These are phyloP conservation scores for Arthroderma sp. DNA, from an alignment of 2,329 filamentous ascomycete species.

Conservation along the genomic window DNA sequence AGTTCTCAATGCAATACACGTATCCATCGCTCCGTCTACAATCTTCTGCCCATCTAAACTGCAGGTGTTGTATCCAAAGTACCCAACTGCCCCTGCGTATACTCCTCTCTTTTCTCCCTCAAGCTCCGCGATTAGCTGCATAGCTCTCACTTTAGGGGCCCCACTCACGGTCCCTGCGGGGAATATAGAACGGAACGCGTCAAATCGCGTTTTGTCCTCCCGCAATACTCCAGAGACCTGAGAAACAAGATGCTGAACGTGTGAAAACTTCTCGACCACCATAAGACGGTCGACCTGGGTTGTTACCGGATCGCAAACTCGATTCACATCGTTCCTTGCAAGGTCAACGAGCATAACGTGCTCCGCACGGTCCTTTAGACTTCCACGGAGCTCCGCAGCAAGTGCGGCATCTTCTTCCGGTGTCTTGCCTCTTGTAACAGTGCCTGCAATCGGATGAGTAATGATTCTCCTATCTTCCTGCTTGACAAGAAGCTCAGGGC, in stretches of 20 bases:
- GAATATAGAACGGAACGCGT: conserved; percentile 93
- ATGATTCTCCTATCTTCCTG: conserved; percentile 75
- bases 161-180: conserved; percentile 92
- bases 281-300: conserved; percentile 88
- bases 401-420: conserved; percentile 69
- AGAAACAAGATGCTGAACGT: conserved; percentile 93
- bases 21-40: conserved; percentile 81
- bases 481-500: conserved; percentile 88
- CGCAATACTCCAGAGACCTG: conserved; percentile 88
- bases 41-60: conserved; percentile 47
- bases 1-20: conserved; percentile 67
- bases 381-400: conserved; percentile 61
- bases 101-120: conserved; percentile 89
- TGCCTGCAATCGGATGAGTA: conserved; percentile 94
- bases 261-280: conserved; percentile 87
- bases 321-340: conserved; percentile 90
- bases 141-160: conserved; percentile 88
- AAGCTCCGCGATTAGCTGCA: conserved; percentile 92
- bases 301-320: conserved; percentile 79
- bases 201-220: conserved; percentile 73
- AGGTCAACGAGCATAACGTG: conserved; percentile 98
- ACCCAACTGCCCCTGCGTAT: conserved; percentile 91
- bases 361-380: conserved; percentile 82
- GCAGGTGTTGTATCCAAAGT: conserved; percentile 77
- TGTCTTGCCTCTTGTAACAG: conserved; percentile 73